phyloP scores from a whole-genome alignment of 495 filamentous ascomycete species.

The Bryoglossum gracile region DNA sequence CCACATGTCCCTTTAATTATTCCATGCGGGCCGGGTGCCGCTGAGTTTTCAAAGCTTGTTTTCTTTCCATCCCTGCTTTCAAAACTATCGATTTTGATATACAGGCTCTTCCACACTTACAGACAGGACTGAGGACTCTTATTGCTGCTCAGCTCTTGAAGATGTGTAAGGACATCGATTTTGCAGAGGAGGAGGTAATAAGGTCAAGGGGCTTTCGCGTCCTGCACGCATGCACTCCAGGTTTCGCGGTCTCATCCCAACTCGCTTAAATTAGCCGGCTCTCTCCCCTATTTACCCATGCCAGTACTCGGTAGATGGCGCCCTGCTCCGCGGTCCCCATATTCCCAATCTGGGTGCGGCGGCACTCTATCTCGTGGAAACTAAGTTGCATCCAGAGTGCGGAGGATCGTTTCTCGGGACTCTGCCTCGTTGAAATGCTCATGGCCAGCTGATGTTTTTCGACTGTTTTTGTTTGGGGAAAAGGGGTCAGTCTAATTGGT shows the following conservation, averaged over 20 bases:
- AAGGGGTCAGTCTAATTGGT: not conserved
- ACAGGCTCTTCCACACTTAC: not conserved
- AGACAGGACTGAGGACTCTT: not conserved
- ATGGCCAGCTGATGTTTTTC: too few species aligned
- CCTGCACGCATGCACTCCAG: not conserved
- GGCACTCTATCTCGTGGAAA: not conserved
- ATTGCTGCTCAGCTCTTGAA: not conserved
- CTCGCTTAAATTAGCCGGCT: not conserved
- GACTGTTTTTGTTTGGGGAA: not conserved
- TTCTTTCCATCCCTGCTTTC: not conserved
- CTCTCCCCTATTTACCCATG: not conserved
- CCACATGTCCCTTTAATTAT: too few species aligned
- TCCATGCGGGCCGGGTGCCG: not conserved
- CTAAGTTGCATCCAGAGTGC: not conserved
- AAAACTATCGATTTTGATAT: not conserved
- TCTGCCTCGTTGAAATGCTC: not conserved
- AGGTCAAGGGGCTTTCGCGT: not conserved
- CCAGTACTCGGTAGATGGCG: conserved; percentile 1
- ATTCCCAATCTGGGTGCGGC: conserved; percentile 1
- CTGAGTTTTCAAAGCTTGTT: not conserved
- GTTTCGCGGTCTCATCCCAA: not conserved
- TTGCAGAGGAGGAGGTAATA: not conserved
- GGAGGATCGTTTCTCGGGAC: not conserved
- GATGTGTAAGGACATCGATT: too few species aligned
- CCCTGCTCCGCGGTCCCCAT: conserved; percentile 8